These are phyloP conservation scores for Epithemia pelagica DNA, from an alignment of 108 stramenopile species.

Conservation along the genomic window DNA sequence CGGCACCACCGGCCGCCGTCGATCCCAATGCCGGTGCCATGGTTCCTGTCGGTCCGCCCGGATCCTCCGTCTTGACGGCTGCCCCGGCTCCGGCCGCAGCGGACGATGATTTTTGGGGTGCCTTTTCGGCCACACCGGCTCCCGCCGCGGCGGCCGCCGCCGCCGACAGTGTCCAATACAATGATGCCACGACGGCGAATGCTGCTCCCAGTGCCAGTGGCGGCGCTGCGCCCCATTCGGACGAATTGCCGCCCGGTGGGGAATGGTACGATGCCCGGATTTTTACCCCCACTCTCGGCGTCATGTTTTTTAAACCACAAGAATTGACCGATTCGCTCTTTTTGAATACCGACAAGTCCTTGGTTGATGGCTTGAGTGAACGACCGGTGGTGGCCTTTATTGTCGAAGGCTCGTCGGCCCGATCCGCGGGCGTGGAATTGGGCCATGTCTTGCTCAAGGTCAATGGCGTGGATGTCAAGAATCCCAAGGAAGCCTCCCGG, in stretches of 20 bases:
- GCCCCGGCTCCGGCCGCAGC: slow-evolving; percentile 14
- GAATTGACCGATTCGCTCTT: slow-evolving; percentile 81
- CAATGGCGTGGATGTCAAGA: slow-evolving; percentile 82
- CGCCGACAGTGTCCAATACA: slow-evolving; percentile 22
- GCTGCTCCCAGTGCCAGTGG: slow-evolving; percentile 23
- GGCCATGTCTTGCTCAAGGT: slow-evolving; percentile 84
- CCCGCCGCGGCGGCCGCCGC: slow-evolving; percentile 14
- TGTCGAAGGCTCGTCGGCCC: slow-evolving; percentile 77
- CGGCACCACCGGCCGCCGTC: slow-evolving; percentile 40
- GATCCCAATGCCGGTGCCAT: slow-evolving; percentile 5
- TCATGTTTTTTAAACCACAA: slow-evolving; percentile 92
- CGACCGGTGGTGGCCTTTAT: slow-evolving; percentile 88
- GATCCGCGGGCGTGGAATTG: slow-evolving; percentile 75
- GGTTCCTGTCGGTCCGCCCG: slow-evolving; percentile 4
- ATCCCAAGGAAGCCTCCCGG: slow-evolving; percentile 83
- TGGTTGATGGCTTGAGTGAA: slow-evolving; percentile 66
- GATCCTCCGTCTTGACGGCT: slow-evolving; percentile 5
- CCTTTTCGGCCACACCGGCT: slow-evolving; percentile 26
- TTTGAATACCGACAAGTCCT: slow-evolving; percentile 55
- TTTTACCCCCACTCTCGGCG: slow-evolving; percentile 86
- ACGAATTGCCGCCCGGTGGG: slow-evolving; percentile 77
- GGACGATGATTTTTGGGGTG: slow-evolving; percentile 60
- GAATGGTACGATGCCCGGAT: slow-evolving; percentile 88
- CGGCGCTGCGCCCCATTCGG: slow-evolving; percentile 3
- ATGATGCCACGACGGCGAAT: slow-evolving; percentile 22